Conservation (phyloP, 129 eudicot genomes). For the Flaveria robusta region DNA sequence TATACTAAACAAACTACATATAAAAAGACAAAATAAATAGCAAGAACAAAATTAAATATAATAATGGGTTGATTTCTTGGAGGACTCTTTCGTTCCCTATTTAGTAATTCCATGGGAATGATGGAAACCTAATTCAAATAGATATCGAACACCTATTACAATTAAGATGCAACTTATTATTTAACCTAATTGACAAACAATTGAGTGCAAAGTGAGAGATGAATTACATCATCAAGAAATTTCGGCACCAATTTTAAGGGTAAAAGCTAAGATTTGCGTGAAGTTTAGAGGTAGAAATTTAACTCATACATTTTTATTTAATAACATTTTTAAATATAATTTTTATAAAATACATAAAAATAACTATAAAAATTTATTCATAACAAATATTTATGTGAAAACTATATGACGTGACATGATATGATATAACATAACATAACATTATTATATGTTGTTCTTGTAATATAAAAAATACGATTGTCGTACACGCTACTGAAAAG, state of each 20-base stretch:
- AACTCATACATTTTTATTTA: neutral
- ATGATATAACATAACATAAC: too few species aligned
- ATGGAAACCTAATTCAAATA: slow-evolving; percentile 23
- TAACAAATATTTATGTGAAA: too few species aligned
- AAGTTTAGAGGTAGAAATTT: neutral
- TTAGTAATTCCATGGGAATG: slow-evolving; percentile 31
- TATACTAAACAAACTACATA: slow-evolving; percentile 30
- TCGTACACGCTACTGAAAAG: too few species aligned
- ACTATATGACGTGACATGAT: neutral
- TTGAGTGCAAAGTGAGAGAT: slow-evolving; percentile 22
- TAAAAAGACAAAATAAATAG: slow-evolving; percentile 26
- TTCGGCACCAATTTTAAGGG: neutral
- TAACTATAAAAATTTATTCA: neutral
- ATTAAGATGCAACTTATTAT: slow-evolving; percentile 12
- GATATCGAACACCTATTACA: slow-evolving; percentile 15
- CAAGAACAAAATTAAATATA: slow-evolving; percentile 9
- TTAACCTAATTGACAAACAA: slow-evolving; percentile 17
- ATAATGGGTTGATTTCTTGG: slow-evolving; percentile 31
- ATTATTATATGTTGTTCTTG: too few species aligned
- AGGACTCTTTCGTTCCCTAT: slow-evolving; percentile 38
- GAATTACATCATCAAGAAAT: slow-evolving; percentile 17
- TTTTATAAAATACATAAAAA: too few species aligned
- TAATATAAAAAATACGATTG: too few species aligned
- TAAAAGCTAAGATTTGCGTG: slow-evolving; percentile 21
- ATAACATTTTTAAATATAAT: too few species aligned